Evolutionary conservation across 306 rosid genomes (phyloP).

Genomic region (Quercus engelmannii): DNA sequence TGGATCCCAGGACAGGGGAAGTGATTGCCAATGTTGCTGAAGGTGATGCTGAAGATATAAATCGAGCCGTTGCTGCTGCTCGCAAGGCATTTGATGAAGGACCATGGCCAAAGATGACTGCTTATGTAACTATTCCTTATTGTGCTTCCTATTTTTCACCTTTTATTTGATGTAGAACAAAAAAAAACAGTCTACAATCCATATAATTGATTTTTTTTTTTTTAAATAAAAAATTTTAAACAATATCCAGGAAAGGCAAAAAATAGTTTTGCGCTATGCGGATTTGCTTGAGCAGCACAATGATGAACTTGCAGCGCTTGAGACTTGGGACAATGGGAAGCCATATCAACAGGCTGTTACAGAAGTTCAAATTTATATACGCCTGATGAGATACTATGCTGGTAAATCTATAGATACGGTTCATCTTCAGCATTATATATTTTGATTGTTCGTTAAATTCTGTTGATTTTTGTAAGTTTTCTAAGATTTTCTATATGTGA

Average conservation of each 20-base stretch:
- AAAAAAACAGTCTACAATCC: neutral
- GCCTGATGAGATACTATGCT: conserved; percentile 73
- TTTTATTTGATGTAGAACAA: no score
- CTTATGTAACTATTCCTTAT: conserved; percentile 54
- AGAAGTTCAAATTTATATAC: conserved; percentile 2
- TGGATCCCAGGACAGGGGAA: conserved; percentile 87
- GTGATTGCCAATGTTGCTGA: conserved; percentile 84
- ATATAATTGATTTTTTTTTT: neutral
- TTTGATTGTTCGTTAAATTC: neutral
- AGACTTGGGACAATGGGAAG: conserved; percentile 95
- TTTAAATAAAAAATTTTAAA: neutral
- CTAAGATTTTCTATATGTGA: neutral
- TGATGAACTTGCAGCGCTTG: conserved; percentile 77
- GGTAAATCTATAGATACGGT: conserved; percentile 38
- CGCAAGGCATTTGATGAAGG: conserved; percentile 86
- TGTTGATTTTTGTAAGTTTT: neutral
- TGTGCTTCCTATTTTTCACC: neutral
- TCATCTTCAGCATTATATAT: neutral
- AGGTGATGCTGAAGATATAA: conserved; percentile 71
- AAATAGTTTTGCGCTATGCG: conserved; percentile 65
- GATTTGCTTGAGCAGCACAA: conserved; percentile 73
- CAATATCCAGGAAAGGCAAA: conserved; percentile 61
- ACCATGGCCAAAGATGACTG: conserved; percentile 92
- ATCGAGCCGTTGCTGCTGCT: conserved; percentile 87
- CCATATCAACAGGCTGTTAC: conserved; percentile 72